A percentile compares a stretch with the other conserved stretches of the same genome.
Conservation (phyloP, 2,329 filamentous ascomycete species). For the Salinomyces thailandicus region DNA sequence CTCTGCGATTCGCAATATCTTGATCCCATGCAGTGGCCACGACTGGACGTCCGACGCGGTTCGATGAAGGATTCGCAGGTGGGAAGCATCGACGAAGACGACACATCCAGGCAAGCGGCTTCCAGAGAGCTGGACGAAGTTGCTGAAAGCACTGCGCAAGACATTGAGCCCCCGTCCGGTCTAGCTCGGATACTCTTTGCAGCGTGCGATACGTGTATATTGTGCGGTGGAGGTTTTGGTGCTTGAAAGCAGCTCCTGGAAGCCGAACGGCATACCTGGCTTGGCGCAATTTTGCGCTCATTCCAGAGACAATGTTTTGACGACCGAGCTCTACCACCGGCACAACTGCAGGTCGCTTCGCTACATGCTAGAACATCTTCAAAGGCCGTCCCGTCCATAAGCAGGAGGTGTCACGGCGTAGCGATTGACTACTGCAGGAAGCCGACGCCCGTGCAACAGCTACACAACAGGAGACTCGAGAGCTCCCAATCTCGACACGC, state of each 20-base stretch:
- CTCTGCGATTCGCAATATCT: constrained; percentile 42
- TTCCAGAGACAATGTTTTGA: constrained; percentile 16
- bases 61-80: too few relatives aligned
- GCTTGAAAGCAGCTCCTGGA: constrained; percentile 14
- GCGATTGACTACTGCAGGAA: background rate
- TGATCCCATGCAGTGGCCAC: constrained; percentile 29
- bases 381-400: background rate
- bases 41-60: too few relatives aligned
- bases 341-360: background rate
- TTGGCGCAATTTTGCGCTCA: constrained; percentile 11
- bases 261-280: constrained; percentile 2
- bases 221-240: constrained; percentile 30
- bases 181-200: constrained; percentile 6
- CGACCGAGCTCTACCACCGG: constrained; percentile 1
- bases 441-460: background rate
- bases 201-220: constrained; percentile 27
- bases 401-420: background rate
- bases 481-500: background rate
- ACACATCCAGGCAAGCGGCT: too few relatives aligned
- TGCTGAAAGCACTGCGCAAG: too few relatives aligned
- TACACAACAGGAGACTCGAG: background rate
- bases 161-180: constrained; percentile 8
- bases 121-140: too few relatives aligned
- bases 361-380: background rate
- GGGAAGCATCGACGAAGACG: too few relatives aligned